Percentiles rank a stretch among this genome's conserved stretches.
Evolutionary conservation across 345 rosid species (phyloP).

Genomic region (Conringia planisiliqua): DNA sequence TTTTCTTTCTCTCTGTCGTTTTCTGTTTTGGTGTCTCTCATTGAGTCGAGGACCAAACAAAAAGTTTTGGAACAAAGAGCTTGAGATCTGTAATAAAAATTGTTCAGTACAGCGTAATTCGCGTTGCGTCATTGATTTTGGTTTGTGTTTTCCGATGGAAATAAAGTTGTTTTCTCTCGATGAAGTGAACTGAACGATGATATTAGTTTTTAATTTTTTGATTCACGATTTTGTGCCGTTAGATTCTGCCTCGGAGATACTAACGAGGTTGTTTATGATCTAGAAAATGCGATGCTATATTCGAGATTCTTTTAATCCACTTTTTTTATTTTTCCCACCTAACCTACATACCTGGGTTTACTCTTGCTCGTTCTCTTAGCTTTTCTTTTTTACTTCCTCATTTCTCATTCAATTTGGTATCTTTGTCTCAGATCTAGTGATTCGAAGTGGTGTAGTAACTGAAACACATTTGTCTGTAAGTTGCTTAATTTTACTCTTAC

Average conservation of each 20-base stretch:
- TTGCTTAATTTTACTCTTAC: neutral
- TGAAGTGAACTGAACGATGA: slow-evolving; percentile 1
- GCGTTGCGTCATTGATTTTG: neutral
- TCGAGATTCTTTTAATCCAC: slow-evolving; percentile 16
- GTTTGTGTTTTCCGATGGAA: slow-evolving; percentile 21
- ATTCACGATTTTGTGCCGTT: slow-evolving; percentile 26
- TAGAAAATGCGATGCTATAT: slow-evolving; percentile 19
- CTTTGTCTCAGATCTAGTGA: slow-evolving; percentile 49
- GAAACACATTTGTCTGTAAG: neutral
- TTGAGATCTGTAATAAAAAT: neutral
- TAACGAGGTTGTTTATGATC: slow-evolving; percentile 33
- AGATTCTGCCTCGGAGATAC: slow-evolving; percentile 26
- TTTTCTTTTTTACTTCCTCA: neutral
- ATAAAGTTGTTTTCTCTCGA: slow-evolving; percentile 18
- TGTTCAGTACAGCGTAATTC: neutral
- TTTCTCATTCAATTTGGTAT: neutral
- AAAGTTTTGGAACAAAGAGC: neutral
- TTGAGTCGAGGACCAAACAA: slow-evolving; percentile 15
- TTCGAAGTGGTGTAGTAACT: slow-evolving; percentile 24
- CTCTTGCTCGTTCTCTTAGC: neutral
- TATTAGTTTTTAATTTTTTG: neutral
- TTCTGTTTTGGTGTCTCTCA: slow-evolving; percentile 29
- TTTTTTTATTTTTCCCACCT: slow-evolving; percentile 14
- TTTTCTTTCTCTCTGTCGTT: slow-evolving; percentile 14
- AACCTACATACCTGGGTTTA: neutral